Evolutionary conservation across 148 eudicot species (phyloP).

Genomic region (Fallopia convolvulus): DNA sequence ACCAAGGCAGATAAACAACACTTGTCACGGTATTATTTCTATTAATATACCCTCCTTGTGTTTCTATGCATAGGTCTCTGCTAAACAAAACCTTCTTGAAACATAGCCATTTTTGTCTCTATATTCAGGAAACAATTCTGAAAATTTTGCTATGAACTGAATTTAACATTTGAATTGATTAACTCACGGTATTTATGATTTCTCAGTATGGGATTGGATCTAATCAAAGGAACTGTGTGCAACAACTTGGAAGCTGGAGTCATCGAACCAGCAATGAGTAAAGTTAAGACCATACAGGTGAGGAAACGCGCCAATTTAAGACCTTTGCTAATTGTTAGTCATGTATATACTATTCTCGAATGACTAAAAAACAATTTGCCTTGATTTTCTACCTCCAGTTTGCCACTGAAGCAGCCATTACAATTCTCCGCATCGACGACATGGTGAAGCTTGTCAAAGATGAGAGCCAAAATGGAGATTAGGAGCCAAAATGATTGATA

Average conservation of each 20-base stretch:
- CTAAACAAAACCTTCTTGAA: neutral
- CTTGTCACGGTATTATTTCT: slow-evolving; percentile 59
- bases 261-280: slow-evolving; percentile 99
- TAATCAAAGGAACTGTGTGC: slow-evolving; percentile 68
- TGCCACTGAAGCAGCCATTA: slow-evolving; percentile 98
- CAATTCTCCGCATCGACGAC: slow-evolving; percentile 93
- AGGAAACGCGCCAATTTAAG: neutral
- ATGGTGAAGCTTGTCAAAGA: slow-evolving; percentile 94
- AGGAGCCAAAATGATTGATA: neutral
- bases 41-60: neutral
- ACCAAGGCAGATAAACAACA: slow-evolving; percentile 90
- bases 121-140: neutral
- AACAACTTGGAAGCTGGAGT: slow-evolving; percentile 98
- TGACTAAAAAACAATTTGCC: neutral
- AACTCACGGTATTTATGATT: neutral
- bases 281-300: slow-evolving; percentile 96
- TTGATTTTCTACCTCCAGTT: slow-evolving; percentile 34
- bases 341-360: neutral
- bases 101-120: neutral
- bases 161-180: neutral
- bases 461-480: slow-evolving; percentile 57
- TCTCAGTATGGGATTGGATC: slow-evolving; percentile 88
- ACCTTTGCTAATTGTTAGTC: neutral
- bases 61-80: neutral
- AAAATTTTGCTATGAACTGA: neutral